phyloP scores from a whole-genome alignment of 2,329 filamentous ascomycete genomes.

The Coniella vitis region DNA sequence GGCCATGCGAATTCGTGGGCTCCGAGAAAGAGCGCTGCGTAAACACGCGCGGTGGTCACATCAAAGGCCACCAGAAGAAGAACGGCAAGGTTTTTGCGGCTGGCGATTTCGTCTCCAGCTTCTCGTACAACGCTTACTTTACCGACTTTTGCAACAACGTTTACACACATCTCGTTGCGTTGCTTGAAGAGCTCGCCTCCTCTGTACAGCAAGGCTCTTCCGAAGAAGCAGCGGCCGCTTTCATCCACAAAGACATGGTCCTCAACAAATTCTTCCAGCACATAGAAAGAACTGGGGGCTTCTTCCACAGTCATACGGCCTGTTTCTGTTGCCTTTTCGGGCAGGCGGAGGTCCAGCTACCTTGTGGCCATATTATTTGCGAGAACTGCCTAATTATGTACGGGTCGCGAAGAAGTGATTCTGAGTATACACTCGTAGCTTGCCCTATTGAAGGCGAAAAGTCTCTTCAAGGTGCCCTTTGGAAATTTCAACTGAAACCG shows the following conservation, averaged over 20 bases:
- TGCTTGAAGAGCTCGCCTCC: too few relatives aligned
- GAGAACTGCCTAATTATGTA: constrained; percentile 31
- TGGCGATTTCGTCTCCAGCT: too few relatives aligned
- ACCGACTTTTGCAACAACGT: too few relatives aligned
- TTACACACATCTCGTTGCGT: too few relatives aligned
- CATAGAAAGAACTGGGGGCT: constrained; percentile 16
- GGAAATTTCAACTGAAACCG: constrained; percentile 25
- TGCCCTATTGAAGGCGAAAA: not conserved
- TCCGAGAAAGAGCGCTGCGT: too few relatives aligned
- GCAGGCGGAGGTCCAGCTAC: constrained; percentile 34
- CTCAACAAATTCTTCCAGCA: constrained; percentile 32
- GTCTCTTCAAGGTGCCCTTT: not conserved
- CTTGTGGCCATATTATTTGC: constrained; percentile 40
- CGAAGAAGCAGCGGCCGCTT: too few relatives aligned
- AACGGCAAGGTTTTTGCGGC: too few relatives aligned
- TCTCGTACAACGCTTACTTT: too few relatives aligned
- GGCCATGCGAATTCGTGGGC: too few relatives aligned
- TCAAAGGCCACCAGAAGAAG: too few relatives aligned
- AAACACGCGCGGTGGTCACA: too few relatives aligned
- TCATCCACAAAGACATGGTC: constrained; percentile 33
- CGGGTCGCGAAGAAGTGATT: constrained; percentile 3
- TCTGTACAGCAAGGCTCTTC: too few relatives aligned
- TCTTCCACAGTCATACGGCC: constrained; percentile 31
- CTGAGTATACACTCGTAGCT: not conserved
- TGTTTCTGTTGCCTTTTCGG: constrained; percentile 41